These are phyloP conservation scores for Nannizzia gypsea DNA, from an alignment of 2,329 filamentous ascomycete species.

Conservation along the genomic window DNA sequence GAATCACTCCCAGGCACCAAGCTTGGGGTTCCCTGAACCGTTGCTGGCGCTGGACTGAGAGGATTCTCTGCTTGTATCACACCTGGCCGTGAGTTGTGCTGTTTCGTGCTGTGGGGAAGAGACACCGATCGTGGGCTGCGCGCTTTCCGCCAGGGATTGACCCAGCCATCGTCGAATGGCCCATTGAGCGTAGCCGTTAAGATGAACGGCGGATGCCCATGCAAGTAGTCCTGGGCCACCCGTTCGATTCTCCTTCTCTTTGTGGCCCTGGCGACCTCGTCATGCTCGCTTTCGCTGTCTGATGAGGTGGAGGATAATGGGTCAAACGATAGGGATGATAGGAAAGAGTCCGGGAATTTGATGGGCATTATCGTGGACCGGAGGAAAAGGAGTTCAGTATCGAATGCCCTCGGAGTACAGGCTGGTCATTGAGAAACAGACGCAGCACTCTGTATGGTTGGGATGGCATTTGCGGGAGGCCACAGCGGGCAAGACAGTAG, in stretches of 20 bases:
- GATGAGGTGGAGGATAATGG: slow-evolving; percentile 18
- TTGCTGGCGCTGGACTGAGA: neutral
- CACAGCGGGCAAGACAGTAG: neutral
- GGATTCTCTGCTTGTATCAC: neutral
- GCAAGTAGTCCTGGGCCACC: slow-evolving; percentile 31
- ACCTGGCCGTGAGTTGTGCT: neutral
- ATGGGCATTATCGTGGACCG: neutral
- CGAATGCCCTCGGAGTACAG: slow-evolving; percentile 2
- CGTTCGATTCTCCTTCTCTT: slow-evolving; percentile 35
- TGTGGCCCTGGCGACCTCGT: slow-evolving; percentile 21
- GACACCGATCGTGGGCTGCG: neutral
- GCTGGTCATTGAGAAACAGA: slow-evolving; percentile 7
- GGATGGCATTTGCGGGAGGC: slow-evolving; percentile 9
- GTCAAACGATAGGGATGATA: slow-evolving; percentile 27
- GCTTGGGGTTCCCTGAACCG: neutral
- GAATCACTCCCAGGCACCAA: neutral
- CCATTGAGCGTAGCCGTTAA: slow-evolving; percentile 35
- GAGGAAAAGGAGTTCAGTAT: slow-evolving; percentile 17
- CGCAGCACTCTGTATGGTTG: slow-evolving; percentile 5
- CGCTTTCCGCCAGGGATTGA: slow-evolving; percentile 33
- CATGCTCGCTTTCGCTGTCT: slow-evolving; percentile 29
- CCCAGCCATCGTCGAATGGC: slow-evolving; percentile 35
- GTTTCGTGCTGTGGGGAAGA: neutral
- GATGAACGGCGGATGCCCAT: slow-evolving; percentile 35
- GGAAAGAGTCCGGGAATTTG: neutral